Percentiles rank a stretch among this genome's conserved stretches.
Conservation (phyloP, 495 filamentous ascomycete genomes). For the Ascobolus immersus region DNA sequence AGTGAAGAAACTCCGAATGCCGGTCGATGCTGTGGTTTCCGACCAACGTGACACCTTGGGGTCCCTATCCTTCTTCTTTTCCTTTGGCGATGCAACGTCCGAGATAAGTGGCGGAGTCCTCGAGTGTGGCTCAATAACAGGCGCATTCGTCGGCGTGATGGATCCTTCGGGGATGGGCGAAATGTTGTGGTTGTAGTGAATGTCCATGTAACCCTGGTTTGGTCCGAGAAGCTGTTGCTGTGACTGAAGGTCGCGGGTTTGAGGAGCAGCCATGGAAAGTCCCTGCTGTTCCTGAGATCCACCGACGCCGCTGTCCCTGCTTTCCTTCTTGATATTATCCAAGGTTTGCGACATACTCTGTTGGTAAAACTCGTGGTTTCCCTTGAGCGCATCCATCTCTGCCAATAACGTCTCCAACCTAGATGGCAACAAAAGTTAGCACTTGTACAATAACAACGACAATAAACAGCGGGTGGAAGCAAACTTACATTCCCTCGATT, state of each 20-base stretch:
- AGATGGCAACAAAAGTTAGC: slow-evolving; percentile 6
- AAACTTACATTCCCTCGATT: slow-evolving; percentile 60
- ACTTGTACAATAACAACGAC: slow-evolving; percentile 1
- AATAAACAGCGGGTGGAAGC: not conserved
- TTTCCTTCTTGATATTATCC: slow-evolving; percentile 11
- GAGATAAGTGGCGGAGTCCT: no score
- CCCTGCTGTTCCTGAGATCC: no score
- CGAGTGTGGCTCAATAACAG: no score
- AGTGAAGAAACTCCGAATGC: slow-evolving; percentile 14
- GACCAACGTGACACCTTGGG: slow-evolving; percentile 94
- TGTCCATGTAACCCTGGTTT: slow-evolving; percentile 12
- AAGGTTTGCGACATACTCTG: slow-evolving; percentile 15
- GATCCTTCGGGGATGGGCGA: no score
- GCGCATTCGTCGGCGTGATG: no score
- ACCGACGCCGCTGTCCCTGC: slow-evolving; percentile 10
- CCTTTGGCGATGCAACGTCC: slow-evolving; percentile 23
- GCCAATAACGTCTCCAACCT: slow-evolving; percentile 58
- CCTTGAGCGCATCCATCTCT: slow-evolving; percentile 74
- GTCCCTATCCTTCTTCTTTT: slow-evolving; percentile 39
- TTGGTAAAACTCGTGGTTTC: slow-evolving; percentile 22
- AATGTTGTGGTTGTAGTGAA: slow-evolving; percentile 14
- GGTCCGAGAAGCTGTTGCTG: no score
- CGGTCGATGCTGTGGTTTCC: slow-evolving; percentile 73
- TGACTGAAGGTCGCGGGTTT: no score
- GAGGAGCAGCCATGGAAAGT: no score